phyloP scores from a whole-genome alignment of 805 yeast species.

The Starmerella roubikii region DNA sequence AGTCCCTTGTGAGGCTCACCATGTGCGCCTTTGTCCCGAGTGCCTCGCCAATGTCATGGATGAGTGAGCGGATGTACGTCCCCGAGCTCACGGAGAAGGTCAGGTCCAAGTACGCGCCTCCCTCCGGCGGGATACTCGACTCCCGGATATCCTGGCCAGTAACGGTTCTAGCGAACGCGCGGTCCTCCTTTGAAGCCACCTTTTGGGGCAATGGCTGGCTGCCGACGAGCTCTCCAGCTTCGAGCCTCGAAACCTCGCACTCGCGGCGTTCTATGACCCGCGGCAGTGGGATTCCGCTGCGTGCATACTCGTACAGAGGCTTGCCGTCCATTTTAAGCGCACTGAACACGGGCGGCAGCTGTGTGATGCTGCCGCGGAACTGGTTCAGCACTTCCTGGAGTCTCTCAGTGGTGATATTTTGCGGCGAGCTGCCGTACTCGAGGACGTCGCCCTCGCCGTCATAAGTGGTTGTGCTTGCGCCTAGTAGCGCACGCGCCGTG shows the following conservation, averaged over 20 bases:
- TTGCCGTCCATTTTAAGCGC: constrained; percentile 92
- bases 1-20: constrained; percentile 61
- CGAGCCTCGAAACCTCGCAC: constrained; percentile 47
- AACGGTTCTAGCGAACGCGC: constrained; percentile 25
- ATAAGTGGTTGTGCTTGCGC: constrained; percentile 85
- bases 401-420: constrained; percentile 34
- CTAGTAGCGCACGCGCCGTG: constrained; percentile 72
- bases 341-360: constrained; percentile 89
- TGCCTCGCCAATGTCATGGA: constrained; percentile 79
- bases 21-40: constrained; percentile 72
- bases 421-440: constrained; percentile 42
- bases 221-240: constrained; percentile 29
- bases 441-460: constrained; percentile 80
- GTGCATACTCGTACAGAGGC: constrained; percentile 86
- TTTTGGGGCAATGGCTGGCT: constrained; percentile 26
- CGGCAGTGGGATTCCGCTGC: constrained; percentile 77
- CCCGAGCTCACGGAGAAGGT: constrained; percentile 81
- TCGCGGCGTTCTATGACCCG: constrained; percentile 64
- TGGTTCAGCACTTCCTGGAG: constrained; percentile 37
- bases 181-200: constrained; percentile 27
- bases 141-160: constrained; percentile 1
- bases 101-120: constrained; percentile 43
- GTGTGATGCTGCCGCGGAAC: constrained; percentile 70
- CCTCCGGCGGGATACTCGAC: background rate
- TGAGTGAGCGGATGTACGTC: constrained; percentile 78